phyloP scores from a whole-genome alignment of 306 rosid species.

The Prunus kanzakura region DNA sequence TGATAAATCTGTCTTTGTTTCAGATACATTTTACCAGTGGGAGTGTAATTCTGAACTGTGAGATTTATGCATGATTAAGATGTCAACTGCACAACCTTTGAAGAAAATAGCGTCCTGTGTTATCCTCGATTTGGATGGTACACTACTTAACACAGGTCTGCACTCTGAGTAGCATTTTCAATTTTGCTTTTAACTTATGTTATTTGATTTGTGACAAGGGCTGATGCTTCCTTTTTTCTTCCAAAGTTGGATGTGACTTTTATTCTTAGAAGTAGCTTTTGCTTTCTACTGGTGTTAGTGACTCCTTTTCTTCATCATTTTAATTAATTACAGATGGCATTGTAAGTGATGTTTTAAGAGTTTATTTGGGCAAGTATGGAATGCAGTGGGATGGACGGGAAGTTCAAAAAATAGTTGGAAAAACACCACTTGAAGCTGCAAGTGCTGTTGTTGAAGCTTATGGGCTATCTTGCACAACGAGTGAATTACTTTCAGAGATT shows the following conservation, averaged over 20 bases:
- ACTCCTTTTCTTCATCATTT: not conserved
- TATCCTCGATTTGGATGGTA: constrained; percentile 90
- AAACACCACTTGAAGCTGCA: constrained; percentile 70
- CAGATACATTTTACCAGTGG: constrained; percentile 1
- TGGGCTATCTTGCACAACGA: constrained; percentile 66
- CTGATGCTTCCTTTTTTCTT: not conserved
- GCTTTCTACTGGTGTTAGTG: constrained; percentile 13
- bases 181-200: not conserved
- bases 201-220: not conserved
- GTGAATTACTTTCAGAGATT: constrained; percentile 59
- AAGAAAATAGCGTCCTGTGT: constrained; percentile 55
- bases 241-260: not conserved
- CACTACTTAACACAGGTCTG: constrained; percentile 72
- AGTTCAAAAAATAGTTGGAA: constrained; percentile 54
- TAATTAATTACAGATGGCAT: constrained; percentile 57
- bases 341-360: constrained; percentile 54
- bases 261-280: constrained; percentile 7
- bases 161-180: not conserved
- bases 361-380: constrained; percentile 52
- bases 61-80: constrained; percentile 18
- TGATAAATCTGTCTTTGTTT: not conserved
- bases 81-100: constrained; percentile 41
- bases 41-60: constrained; percentile 9
- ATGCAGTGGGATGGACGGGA: constrained; percentile 97
- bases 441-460: constrained; percentile 67